Evolutionary conservation across 2,329 filamentous ascomycete species (phyloP), one percentile per base, ranked within the genome.

Genomic region (Conoideocrella luteorostrata): DNA sequence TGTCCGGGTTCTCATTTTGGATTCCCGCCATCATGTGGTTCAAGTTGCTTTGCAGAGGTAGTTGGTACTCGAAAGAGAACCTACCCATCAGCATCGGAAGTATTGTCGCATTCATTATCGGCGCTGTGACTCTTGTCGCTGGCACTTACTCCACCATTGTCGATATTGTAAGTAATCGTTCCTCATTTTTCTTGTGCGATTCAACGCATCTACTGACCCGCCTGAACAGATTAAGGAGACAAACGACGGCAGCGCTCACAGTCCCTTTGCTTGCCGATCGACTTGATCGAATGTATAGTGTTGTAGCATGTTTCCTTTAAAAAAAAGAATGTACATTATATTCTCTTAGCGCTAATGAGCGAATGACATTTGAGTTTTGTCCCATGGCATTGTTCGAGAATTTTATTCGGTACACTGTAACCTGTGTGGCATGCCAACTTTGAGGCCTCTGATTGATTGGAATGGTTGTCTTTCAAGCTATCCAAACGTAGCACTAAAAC

Each of bases 1-100:
- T 72, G 46, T 71, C 68, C 4, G 51, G 51, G 15, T 53, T 53
- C 34, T 50, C 50, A 3, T 53, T 49, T 20, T 53, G 47, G 46
- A 47, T 52, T 13, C 51, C 51, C 3, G 51, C 50, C 39, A 49
- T 53, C 12, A 53, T 53, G 51, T 53, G 51, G 51, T 53, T 52
- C 34, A 43, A 41, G 42, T 38, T 53, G 7, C 48, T 53, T 17
- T 50, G 48, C 43, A 41, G 43, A 18, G 50, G 47, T 15, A 51
- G 50, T 5, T 56, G 52, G 53, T 58, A 46, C 36, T 48, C 55
- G 6, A 45, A 51, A 13, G 46, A 56, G 48, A 59, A 59, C 36
- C 44, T 57, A 7, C 37, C 52, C 23, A 54, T 51, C 32, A 57
- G 52, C 23, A 38, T 56, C 21, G 54, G 48, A 11, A 54, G 52